Conservation (phyloP, 108 stramenopile genomes). For the Cyclotella baltica region DNA sequence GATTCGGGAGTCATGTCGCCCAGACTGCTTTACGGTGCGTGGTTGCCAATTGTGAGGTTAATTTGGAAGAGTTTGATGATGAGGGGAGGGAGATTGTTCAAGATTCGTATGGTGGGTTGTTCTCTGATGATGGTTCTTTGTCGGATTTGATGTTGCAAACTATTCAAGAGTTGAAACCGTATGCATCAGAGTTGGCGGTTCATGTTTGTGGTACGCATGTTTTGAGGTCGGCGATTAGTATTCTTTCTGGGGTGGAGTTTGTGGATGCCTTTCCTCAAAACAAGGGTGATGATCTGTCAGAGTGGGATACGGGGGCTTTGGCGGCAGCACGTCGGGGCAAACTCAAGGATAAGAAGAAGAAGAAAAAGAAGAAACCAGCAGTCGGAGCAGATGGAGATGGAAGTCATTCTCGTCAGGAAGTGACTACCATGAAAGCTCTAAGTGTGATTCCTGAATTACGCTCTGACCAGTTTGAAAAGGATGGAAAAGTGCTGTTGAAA, state of each 20-base stretch:
- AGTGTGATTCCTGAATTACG: conserved; percentile 42
- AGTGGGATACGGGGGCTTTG: conserved; percentile 50
- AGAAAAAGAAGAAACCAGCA: conserved; percentile 57
- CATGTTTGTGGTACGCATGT: conserved; percentile 91
- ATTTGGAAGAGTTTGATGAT: conserved; percentile 49
- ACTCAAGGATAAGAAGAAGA: conserved; percentile 72
- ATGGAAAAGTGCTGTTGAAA: conserved; percentile 44
- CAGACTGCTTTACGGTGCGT: conserved; percentile 73
- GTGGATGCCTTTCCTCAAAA: conserved; percentile 42
- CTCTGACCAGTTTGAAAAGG: conserved; percentile 39
- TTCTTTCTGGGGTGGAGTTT: conserved; percentile 75
- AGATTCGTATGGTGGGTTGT: conserved; percentile 51
- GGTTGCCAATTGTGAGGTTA: conserved; percentile 55
- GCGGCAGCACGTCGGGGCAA: conserved; percentile 65
- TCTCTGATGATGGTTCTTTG: conserved; percentile 44
- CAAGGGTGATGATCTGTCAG: conserved; percentile 21
- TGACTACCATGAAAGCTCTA: conserved; percentile 30
- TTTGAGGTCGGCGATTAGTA: conserved; percentile 73
- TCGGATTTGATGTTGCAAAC: conserved; percentile 53
- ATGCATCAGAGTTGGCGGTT: conserved; percentile 65
- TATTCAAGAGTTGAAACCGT: conserved; percentile 68
- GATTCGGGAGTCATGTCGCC: conserved; percentile 87
- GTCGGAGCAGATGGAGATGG: conserved; percentile 16
- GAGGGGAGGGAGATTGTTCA: conserved; percentile 62
- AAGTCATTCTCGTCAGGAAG: conserved; percentile 43